Conservation (phyloP, 345 rosid genomes). For the Linum tenue region DNA sequence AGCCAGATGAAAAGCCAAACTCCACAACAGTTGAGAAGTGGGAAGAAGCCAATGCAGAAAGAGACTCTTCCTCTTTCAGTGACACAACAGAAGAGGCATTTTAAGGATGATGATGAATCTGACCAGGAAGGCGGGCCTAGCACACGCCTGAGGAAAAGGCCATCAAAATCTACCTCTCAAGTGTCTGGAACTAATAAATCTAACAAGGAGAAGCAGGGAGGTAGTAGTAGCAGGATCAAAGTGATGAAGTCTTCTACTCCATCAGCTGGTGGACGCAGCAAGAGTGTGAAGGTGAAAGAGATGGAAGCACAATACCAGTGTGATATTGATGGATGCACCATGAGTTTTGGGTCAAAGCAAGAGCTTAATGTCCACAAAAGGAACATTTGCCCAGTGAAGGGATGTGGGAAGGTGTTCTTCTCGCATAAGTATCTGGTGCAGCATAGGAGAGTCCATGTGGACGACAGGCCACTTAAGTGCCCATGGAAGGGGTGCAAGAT, state of each 20-base stretch:
- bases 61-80: slow-evolving; percentile 2
- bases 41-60: slow-evolving; percentile 2
- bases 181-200: slow-evolving; percentile 19
- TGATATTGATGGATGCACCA: slow-evolving; percentile 84
- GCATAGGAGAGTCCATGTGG: slow-evolving; percentile 75
- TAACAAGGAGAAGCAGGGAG: slow-evolving; percentile 48
- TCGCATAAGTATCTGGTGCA: slow-evolving; percentile 95
- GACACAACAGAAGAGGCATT: slow-evolving; percentile 19
- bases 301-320: slow-evolving; percentile 62
- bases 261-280: slow-evolving; percentile 5
- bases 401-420: slow-evolving; percentile 88
- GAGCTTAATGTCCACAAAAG: slow-evolving; percentile 65
- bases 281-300: slow-evolving; percentile 29
- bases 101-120: neutral
- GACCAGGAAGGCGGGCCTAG: slow-evolving; percentile 59
- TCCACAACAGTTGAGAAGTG: slow-evolving; percentile 20
- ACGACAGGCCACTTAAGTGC: slow-evolving; percentile 95
- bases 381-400: slow-evolving; percentile 82
- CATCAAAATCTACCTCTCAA: slow-evolving; percentile 30
- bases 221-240: slow-evolving; percentile 30
- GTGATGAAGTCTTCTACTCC: slow-evolving; percentile 16
- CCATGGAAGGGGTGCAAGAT: slow-evolving; percentile 99
- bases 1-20: slow-evolving; percentile 17
- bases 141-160: slow-evolving; percentile 66
- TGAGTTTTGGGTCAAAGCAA: slow-evolving; percentile 67